phyloP scores from a whole-genome alignment of 164 flowering plant genomes.

The Hamamelis virginiana region DNA sequence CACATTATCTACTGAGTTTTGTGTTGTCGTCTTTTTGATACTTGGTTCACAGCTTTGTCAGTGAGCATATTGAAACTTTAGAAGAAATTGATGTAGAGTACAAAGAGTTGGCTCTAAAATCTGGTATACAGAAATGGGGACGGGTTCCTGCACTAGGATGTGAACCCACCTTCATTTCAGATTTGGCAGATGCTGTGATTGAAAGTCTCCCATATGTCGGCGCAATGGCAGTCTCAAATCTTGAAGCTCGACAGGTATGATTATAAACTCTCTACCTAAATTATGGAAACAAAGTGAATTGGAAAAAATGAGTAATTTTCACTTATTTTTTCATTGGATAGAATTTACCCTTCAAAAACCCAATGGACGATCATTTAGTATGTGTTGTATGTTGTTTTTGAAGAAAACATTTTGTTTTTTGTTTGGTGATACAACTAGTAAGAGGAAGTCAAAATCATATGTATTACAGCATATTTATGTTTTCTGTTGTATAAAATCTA shows the following conservation, averaged over 20 bases:
- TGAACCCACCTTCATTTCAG: constrained; percentile 87
- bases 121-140: constrained; percentile 94
- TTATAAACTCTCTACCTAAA: neutral
- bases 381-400: too few relatives aligned
- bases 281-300: neutral
- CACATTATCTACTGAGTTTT: neutral
- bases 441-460: too few relatives aligned
- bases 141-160: constrained; percentile 97
- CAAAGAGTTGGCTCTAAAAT: constrained; percentile 86
- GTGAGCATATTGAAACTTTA: constrained; percentile 97
- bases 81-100: constrained; percentile 99
- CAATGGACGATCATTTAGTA: too few relatives aligned
- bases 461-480: too few relatives aligned
- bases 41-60: constrained; percentile 72
- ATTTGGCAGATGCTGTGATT: constrained; percentile 97
- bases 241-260: constrained; percentile 92
- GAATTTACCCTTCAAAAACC: too few relatives aligned
- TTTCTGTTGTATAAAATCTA: too few relatives aligned
- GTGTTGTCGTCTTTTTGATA: neutral
- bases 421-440: too few relatives aligned
- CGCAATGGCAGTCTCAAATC: constrained; percentile 95
- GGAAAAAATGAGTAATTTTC: neutral
- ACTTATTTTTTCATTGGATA: too few relatives aligned
- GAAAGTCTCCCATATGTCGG: constrained; percentile 97
- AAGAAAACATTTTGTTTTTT: too few relatives aligned